Evolutionary conservation across 371 early-diverging fungal species (phyloP), one percentile per base, ranked within the genome.

Genomic region (Batkoa obscura): DNA sequence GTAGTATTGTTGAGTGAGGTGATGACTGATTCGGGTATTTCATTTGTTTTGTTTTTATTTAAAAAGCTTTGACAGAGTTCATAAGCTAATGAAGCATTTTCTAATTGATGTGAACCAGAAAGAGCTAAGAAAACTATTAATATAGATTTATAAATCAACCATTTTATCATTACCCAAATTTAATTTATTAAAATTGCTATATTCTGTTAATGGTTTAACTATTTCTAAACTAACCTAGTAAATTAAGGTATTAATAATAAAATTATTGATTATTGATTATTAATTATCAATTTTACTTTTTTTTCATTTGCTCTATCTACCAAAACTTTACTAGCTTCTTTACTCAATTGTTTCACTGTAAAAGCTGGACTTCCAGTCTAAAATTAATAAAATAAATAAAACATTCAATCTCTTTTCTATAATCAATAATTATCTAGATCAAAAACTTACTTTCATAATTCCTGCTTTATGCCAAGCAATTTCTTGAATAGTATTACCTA

Each of bases 391-490:
- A n/a, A 34, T 46, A 35, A 45, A 61, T 12, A 12, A 2, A 49
- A 13, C 2, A 39, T 32, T 46, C 1, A 42, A 30, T 9, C 17
- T 31, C 6, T 23, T 23, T 23, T 23, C 23, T 23, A 23, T 23
- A 23, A 23, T 23, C 23, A 23, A 23, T 23, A 23, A 23, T 23
- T 23, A 23, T 23, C 23, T 23, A 23, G 23, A 23, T 23, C 23
- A 23, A 23, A 23, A 23, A 23, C 54, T 34, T 55, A 67, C 68
- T 69, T 94, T 93, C 62, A 88, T 83, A 43, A 93, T 91, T 0
- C 94, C 93, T 36, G 83, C 84, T 61, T 93, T 96, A 67, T 96
- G 88, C 89, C 88, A 88, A 33, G 93, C 92, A 65, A 96, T 92
- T 58, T 80, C 67, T 31, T 72, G 76, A 48, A 88, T 65, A 0